Evolutionary conservation across 2,329 filamentous ascomycete genomes (phyloP).

Genomic region (Endocalyx cinctus): DNA sequence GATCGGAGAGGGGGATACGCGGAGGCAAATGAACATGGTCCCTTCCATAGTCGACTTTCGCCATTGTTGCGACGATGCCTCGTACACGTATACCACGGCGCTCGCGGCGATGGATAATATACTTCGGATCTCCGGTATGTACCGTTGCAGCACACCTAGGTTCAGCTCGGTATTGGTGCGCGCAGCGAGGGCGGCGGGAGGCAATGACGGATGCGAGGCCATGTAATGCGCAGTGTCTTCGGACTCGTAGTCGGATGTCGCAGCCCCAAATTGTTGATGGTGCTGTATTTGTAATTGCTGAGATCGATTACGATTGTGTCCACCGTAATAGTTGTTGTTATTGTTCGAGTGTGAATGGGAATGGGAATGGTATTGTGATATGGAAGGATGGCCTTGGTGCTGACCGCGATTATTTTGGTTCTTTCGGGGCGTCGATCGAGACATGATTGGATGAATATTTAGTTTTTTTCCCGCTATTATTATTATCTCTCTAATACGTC

Average conservation of each 20-base stretch:
- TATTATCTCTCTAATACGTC: not conserved
- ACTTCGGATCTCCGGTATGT: slow-evolving; percentile 67
- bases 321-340: slow-evolving; percentile 16
- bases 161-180: slow-evolving; percentile 85
- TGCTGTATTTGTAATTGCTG: slow-evolving; percentile 21
- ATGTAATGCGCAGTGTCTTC: slow-evolving; percentile 53
- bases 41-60: slow-evolving; percentile 84
- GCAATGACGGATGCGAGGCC: slow-evolving; percentile 32
- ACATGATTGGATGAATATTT: slow-evolving; percentile 26
- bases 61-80: slow-evolving; percentile 57
- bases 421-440: slow-evolving; percentile 30
- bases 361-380: slow-evolving; percentile 6
- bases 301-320: slow-evolving; percentile 30
- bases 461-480: slow-evolving; percentile 6
- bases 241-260: slow-evolving; percentile 60
- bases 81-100: slow-evolving; percentile 79
- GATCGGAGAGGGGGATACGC: slow-evolving; percentile 35
- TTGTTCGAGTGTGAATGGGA: slow-evolving; percentile 4
- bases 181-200: slow-evolving; percentile 49
- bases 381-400: slow-evolving; percentile 16
- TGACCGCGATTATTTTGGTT: slow-evolving; percentile 21
- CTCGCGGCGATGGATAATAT: slow-evolving; percentile 82
- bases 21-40: slow-evolving; percentile 79
- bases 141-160: slow-evolving; percentile 74
- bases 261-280: slow-evolving; percentile 25